Percentiles rank a stretch among this genome's conserved stretches.
Conservation (phyloP, 192 early-diverging fungal species). For the Radiomyces spectabilis region DNA sequence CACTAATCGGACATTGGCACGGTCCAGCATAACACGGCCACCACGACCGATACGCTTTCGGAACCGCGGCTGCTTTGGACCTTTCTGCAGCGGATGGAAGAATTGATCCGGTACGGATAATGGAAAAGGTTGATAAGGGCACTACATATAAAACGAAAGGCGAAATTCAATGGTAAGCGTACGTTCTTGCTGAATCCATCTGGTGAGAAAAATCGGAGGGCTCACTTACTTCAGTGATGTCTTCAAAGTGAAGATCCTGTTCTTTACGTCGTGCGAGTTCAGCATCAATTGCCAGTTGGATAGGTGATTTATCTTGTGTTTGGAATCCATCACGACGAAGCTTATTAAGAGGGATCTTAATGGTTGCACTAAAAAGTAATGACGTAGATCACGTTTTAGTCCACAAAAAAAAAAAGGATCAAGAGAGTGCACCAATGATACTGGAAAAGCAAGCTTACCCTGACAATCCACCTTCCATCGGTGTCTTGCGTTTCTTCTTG, state of each 20-base stretch:
- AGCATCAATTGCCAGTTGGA: constrained; percentile 39
- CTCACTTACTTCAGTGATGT: constrained; percentile 58
- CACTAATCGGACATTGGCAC: no score
- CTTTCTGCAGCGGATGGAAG: constrained; percentile 23
- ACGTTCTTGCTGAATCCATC: no score
- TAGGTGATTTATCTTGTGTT: constrained; percentile 26
- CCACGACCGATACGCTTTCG: constrained; percentile 68
- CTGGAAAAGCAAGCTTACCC: no score
- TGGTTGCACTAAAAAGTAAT: constrained; percentile 36
- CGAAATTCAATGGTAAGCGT: no score
- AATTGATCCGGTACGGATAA: constrained; percentile 26
- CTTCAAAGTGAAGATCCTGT: constrained; percentile 59
- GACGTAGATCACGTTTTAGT: background rate
- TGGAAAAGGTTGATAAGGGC: constrained; percentile 42
- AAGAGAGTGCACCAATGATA: no score
- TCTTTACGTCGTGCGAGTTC: constrained; percentile 46
- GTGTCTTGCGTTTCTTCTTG: constrained; percentile 32
- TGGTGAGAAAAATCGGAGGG: background rate
- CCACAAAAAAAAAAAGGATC: background rate
- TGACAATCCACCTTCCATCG: no score
- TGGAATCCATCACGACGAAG: constrained; percentile 39
- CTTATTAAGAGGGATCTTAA: constrained; percentile 49
- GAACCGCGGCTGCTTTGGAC: constrained; percentile 18
- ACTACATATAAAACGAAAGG: no score
- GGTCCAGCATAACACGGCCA: constrained; percentile 66